Evolutionary conservation across 2,329 filamentous ascomycete genomes (phyloP).

Genomic region (Fusarium tricinctum): DNA sequence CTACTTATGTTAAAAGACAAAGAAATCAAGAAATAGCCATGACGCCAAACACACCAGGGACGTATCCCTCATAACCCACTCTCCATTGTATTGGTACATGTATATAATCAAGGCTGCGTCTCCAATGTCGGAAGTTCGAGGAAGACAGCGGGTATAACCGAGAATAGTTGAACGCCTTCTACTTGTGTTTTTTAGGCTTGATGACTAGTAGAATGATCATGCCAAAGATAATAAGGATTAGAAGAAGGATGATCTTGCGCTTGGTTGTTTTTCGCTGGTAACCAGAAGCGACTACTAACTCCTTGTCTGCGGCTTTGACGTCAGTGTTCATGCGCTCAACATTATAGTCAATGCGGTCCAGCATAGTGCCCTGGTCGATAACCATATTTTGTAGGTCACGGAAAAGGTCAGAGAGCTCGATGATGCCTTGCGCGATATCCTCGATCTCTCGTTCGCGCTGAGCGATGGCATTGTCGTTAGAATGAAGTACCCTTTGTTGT

Average conservation of each 20-base stretch:
- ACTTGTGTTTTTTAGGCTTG: conserved; percentile 76
- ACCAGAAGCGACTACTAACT: conserved; percentile 87
- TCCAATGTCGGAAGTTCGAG: not conserved
- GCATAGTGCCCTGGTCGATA: conserved; percentile 89
- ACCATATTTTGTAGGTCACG: conserved; percentile 97
- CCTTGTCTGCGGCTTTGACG: conserved; percentile 92
- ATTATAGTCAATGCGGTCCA: conserved; percentile 97
- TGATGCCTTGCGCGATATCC: conserved; percentile 97
- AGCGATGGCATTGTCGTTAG: conserved; percentile 86
- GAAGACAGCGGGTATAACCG: conserved; percentile 35
- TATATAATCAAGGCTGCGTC: conserved; percentile 33
- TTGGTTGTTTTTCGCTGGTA: conserved; percentile 93
- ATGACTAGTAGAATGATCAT: conserved; percentile 87
- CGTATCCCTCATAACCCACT: conserved; percentile 47
- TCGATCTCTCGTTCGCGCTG: conserved; percentile 98
- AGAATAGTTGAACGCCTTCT: conserved; percentile 31
- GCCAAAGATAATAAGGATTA: conserved; percentile 85
- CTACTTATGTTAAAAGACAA: conserved; percentile 36
- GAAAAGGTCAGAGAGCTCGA: conserved; percentile 96
- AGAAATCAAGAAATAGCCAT: conserved; percentile 44
- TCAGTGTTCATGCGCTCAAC: conserved; percentile 95
- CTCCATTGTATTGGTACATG: conserved; percentile 53
- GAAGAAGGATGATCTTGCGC: conserved; percentile 90
- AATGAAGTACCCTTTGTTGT: conserved; percentile 75
- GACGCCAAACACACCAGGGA: conserved; percentile 49